Evolutionary conservation across 805 yeast species (phyloP).

Genomic region (Hanseniaspora occidentalis): DNA sequence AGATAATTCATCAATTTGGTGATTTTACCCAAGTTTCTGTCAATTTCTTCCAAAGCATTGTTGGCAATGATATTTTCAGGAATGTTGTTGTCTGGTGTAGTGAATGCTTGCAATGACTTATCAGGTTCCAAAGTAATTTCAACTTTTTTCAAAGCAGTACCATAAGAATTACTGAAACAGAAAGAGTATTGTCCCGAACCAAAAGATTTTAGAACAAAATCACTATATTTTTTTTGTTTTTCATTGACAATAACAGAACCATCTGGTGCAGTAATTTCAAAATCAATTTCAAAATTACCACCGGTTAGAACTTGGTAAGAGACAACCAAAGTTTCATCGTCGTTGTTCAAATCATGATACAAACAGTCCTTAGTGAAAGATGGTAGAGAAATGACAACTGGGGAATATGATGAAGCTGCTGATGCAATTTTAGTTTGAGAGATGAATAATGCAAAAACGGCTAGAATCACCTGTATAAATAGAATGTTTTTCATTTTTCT

Average conservation of each 20-base stretch:
- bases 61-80: constrained; percentile 41
- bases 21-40: constrained; percentile 44
- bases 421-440: constrained; percentile 4
- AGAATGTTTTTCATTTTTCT: neutral
- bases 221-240: constrained; percentile 51
- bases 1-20: constrained; percentile 64
- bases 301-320: constrained; percentile 48
- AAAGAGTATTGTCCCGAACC: constrained; percentile 51
- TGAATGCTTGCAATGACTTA: constrained; percentile 24
- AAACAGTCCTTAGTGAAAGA: constrained; percentile 34
- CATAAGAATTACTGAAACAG: constrained; percentile 53
- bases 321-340: constrained; percentile 29
- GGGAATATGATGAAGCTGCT: constrained; percentile 20
- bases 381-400: constrained; percentile 26
- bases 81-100: constrained; percentile 32
- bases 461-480: neutral
- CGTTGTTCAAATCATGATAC: constrained; percentile 24
- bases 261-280: constrained; percentile 43
- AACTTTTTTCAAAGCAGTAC: constrained; percentile 51
- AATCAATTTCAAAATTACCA: constrained; percentile 57
- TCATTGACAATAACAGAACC: constrained; percentile 37
- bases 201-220: constrained; percentile 44
- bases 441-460: neutral
- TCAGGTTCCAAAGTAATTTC: constrained; percentile 49
- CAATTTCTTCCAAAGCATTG: constrained; percentile 44